phyloP scores from a whole-genome alignment of 495 filamentous ascomycete genomes.

The Xylaria palmicola region DNA sequence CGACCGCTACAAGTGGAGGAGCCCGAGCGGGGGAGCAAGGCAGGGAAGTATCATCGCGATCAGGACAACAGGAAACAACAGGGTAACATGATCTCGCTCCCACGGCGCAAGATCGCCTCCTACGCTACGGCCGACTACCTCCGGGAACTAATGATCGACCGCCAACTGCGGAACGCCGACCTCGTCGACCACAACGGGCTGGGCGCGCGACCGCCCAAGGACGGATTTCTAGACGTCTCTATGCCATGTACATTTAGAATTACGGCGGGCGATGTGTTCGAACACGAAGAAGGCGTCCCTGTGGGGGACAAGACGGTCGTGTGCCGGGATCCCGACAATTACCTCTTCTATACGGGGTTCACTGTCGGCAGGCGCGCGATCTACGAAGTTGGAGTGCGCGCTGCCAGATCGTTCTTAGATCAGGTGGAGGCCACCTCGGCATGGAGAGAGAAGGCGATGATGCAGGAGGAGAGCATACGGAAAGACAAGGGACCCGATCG shows the following conservation, averaged over 20 bases:
- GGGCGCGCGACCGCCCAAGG: conserved; percentile 16
- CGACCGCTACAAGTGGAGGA: not conserved
- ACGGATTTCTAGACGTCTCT: conserved; percentile 31
- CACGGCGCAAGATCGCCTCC: conserved; percentile 29
- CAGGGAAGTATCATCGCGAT: not conserved
- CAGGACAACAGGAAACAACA: not conserved
- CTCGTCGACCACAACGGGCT: conserved; percentile 32
- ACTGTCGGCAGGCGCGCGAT: conserved; percentile 30
- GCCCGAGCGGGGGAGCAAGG: not conserved
- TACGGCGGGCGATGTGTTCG: not conserved
- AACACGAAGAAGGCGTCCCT: not conserved
- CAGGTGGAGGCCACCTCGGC: conserved; percentile 17
- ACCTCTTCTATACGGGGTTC: conserved; percentile 38
- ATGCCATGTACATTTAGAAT: conserved; percentile 24
- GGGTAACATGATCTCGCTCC: conserved; percentile 4
- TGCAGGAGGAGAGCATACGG: not conserved
- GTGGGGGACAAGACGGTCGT: conserved; percentile 1
- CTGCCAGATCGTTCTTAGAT: conserved; percentile 24
- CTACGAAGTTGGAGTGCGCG: conserved; percentile 31
- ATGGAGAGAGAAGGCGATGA: not conserved
- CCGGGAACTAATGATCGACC: conserved; percentile 31
- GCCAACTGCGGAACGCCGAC: conserved; percentile 30
- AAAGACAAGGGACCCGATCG: not conserved
- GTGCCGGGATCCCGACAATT: conserved; percentile 29
- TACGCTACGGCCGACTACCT: conserved; percentile 31